Percentiles rank a stretch among this genome's conserved stretches.
These are phyloP conservation scores for Paramyrothecium roridum DNA, from an alignment of 2,329 filamentous ascomycete species.

Conservation along the genomic window DNA sequence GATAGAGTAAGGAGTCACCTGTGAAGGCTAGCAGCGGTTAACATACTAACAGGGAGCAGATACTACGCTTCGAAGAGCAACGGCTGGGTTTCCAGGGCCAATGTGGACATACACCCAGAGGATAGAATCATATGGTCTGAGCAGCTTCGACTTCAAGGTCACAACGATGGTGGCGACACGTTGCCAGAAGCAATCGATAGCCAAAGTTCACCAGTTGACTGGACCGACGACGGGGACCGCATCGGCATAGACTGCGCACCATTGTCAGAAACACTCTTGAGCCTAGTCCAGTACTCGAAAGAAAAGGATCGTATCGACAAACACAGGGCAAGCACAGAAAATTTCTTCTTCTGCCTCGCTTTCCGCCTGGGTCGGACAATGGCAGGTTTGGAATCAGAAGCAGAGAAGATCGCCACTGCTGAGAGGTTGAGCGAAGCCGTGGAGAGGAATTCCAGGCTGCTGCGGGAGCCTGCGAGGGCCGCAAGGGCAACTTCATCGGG, in stretches of 20 bases:
- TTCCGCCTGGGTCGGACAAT: conserved; percentile 36
- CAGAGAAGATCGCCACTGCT: conserved; percentile 6
- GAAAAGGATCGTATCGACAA: not conserved
- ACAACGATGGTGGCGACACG: not conserved
- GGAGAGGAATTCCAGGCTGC: conserved; percentile 6
- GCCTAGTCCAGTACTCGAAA: conserved; percentile 1
- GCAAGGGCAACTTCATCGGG: not conserved
- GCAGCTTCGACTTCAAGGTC: not conserved
- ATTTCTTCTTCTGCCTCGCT: conserved; percentile 24
- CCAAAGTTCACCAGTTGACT: not conserved
- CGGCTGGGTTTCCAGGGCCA: conserved; percentile 1
- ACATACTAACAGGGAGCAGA: conserved; percentile 9
- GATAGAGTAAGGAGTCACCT: conserved; percentile 8
- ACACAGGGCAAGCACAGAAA: conserved; percentile 6
- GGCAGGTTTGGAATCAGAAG: conserved; percentile 3
- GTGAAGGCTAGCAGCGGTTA: not conserved
- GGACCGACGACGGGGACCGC: conserved; percentile 3
- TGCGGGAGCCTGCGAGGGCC: not conserved
- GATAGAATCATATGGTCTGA: conserved; percentile 13
- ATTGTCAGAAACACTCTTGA: not conserved
- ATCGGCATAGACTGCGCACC: not conserved
- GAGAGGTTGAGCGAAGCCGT: conserved; percentile 5
- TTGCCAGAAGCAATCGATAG: not conserved
- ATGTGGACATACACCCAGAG: conserved; percentile 13
- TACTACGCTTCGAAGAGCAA: not conserved